Percentiles rank a stretch among this genome's conserved stretches.
Conservation (phyloP, 306 rosid species). For the Ammopiptanthus mongolicus region DNA sequence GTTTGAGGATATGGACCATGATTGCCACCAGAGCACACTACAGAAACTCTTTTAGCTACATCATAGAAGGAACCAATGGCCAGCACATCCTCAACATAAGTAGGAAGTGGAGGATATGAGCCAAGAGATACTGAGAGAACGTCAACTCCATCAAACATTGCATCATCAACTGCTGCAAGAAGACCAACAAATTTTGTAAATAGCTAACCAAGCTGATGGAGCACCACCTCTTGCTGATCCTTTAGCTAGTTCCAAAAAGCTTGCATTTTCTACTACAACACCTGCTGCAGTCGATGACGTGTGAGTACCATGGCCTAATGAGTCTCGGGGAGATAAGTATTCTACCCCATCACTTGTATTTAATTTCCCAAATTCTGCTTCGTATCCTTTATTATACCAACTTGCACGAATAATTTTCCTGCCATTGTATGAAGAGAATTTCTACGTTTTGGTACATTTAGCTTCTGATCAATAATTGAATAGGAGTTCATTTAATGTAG, state of each 20-base stretch:
- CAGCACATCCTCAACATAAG: constrained; percentile 47
- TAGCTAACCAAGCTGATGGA: constrained; percentile 49
- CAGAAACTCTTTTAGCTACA: constrained; percentile 47
- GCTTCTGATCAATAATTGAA: too few species aligned
- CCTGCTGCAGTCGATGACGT: constrained; percentile 65
- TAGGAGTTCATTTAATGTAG: too few species aligned
- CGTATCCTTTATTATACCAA: constrained; percentile 63
- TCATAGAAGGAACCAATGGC: constrained; percentile 63
- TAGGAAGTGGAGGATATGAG: constrained; percentile 44
- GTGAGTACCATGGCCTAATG: constrained; percentile 62
- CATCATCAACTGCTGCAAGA: constrained; percentile 69
- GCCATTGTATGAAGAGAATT: constrained; percentile 12
- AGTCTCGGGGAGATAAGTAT: constrained; percentile 52
- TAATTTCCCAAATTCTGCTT: constrained; percentile 55
- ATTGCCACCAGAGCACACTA: constrained; percentile 58
- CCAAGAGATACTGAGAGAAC: constrained; percentile 55
- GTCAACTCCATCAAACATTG: constrained; percentile 52
- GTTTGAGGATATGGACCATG: constrained; percentile 60
- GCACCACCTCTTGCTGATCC: constrained; percentile 72
- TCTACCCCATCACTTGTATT: constrained; percentile 34
- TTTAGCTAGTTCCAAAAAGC: constrained; percentile 43
- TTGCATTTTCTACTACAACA: constrained; percentile 32
- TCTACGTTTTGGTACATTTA: too few species aligned
- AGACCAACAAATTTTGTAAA: constrained; percentile 65
- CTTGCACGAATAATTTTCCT: constrained; percentile 72